Evolutionary conservation across 345 rosid species (phyloP).

Genomic region (Ricinus communis): DNA sequence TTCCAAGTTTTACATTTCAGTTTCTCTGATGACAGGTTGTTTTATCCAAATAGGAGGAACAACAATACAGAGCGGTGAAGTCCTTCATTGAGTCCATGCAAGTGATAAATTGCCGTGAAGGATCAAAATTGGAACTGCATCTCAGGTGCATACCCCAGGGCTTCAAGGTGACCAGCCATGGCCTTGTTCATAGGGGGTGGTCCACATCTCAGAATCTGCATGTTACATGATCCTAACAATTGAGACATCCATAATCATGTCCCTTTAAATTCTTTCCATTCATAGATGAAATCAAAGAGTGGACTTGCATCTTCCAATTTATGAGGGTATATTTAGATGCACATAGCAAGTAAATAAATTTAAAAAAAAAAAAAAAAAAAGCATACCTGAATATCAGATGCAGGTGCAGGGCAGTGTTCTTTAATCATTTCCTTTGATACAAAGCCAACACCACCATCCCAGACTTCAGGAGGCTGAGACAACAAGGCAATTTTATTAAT

Average conservation of each 20-base stretch:
- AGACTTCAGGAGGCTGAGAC: constrained; percentile 79
- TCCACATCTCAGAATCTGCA: constrained; percentile 88
- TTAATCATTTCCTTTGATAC: constrained; percentile 90
- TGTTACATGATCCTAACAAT: constrained; percentile 11
- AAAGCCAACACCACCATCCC: constrained; percentile 93
- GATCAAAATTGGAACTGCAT: constrained; percentile 95
- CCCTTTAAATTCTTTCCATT: not conserved
- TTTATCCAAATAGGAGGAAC: not conserved
- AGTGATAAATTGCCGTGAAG: not conserved
- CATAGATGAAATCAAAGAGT: not conserved
- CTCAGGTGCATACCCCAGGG: constrained; percentile 70
- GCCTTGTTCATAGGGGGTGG: constrained; percentile 99
- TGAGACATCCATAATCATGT: not conserved
- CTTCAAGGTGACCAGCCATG: constrained; percentile 85
- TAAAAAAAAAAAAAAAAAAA: too few species aligned
- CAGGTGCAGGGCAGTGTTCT: constrained; percentile 77
- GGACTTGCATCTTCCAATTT: not conserved
- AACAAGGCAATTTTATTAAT: too few species aligned
- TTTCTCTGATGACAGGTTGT: not conserved
- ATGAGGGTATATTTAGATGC: not conserved
- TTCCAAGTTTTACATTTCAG: not conserved
- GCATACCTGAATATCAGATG: constrained; percentile 63
- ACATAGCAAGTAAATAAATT: not conserved
- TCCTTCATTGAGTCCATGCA: constrained; percentile 4
- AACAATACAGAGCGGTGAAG: not conserved